Base-by-base conservation (phyloP, 805 yeast species). In the Teunomyces atbi region DNA sequence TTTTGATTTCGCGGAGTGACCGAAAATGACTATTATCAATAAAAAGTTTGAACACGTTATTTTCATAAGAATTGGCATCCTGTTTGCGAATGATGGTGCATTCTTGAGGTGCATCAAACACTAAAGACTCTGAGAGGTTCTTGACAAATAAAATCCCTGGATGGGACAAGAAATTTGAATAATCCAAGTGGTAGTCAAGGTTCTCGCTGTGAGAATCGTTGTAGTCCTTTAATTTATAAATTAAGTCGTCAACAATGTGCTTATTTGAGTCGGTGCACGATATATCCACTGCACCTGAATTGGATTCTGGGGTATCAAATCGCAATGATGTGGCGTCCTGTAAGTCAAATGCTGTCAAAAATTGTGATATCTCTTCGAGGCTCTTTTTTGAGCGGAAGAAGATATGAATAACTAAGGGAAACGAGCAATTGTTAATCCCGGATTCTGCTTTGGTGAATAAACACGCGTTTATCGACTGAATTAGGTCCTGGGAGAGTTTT, bases 121-220 rank as follows among this genome's bases (percentile, higher is more conserved):
- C 66, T 42, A 53, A 49, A 11, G 60, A 55, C 26, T 68, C 65
- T 3, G 73, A 61, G 23, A 81, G 58, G 15, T 81, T 81, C 46
- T 81, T 73, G 21, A 81, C 73, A 59, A 78, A 82, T 12, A 82
- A 54, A 51, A 77, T 76, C 1, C 86, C 86, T 1, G 87, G 87
- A 50, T 78, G 82, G 4, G 79, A 70, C 8, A 74, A 53, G 42
- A 66, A 64, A 16, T 55, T 55, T 7, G 64, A 49, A 51, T 67
- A 68, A 48, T 64, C 63, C 20, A 65, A 51, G 28, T 48, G 28
- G 26, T 53, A 44, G 5, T 20, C 39, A 12, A 36, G n/a, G 15
- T 16, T 4, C 13, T 30, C 39, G 13, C 20, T 39, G 13, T 30
- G 42, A 8, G 45, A 23, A 3, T 36, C 47, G 20, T 47, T 41